phyloP scores from a whole-genome alignment of 495 filamentous ascomycete species.

The Recurvomyces mirabilis region DNA sequence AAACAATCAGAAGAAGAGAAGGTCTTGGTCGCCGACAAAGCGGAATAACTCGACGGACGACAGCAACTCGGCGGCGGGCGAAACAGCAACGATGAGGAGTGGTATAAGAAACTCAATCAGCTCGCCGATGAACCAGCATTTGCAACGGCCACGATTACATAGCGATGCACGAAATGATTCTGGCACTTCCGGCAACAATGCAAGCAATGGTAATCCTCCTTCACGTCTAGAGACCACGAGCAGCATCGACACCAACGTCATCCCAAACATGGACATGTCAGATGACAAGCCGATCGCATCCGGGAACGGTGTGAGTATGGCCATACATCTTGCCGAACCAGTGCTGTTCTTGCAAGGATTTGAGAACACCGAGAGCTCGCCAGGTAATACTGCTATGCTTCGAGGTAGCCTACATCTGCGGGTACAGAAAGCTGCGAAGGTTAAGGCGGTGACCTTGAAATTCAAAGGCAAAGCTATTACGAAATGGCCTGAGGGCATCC shows the following conservation, averaged over 20 bases:
- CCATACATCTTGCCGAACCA: conserved; percentile 63
- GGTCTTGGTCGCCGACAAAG: conserved; percentile 19
- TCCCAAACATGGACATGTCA: conserved; percentile 20
- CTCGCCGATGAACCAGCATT: conserved; percentile 6
- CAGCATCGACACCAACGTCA: conserved; percentile 7
- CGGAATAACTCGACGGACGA: background rate
- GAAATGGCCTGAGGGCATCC: conserved; percentile 97
- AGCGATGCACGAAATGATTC: conserved; percentile 9
- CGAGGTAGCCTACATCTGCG: conserved; percentile 73
- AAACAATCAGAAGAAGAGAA: conserved; percentile 10
- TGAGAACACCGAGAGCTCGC: conserved; percentile 61
- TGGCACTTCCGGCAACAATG: background rate
- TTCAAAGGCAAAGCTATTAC: conserved; percentile 80
- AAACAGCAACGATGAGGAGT: conserved; percentile 12
- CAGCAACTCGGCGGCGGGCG: background rate
- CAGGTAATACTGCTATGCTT: conserved; percentile 69
- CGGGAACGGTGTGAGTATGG: conserved; percentile 38
- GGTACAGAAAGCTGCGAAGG: conserved; percentile 81
- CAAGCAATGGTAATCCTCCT: background rate
- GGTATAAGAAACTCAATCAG: conserved; percentile 12
- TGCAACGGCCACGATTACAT: conserved; percentile 5
- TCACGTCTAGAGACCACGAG: conserved; percentile 1
- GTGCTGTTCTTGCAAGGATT: conserved; percentile 84
- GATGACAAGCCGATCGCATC: conserved; percentile 41
- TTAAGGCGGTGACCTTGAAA: conserved; percentile 83